Conservation (phyloP, 2,329 filamentous ascomycete species). For the Scytalidium lignicola region DNA sequence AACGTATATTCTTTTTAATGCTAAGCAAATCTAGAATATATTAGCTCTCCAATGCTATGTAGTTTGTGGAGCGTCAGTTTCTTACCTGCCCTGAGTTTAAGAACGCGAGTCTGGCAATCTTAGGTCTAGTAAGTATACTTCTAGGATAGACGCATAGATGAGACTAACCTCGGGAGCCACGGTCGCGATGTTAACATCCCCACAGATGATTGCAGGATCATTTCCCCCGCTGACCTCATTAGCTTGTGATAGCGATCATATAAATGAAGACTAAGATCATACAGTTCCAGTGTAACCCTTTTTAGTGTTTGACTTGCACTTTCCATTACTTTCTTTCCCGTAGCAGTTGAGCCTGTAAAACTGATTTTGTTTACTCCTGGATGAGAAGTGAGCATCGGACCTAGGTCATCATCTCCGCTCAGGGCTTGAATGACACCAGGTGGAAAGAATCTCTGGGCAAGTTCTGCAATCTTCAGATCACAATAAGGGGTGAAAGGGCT, state of each 20-base stretch:
- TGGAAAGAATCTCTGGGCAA: slow-evolving; percentile 42
- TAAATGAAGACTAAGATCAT: background rate
- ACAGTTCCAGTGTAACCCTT: slow-evolving; percentile 45
- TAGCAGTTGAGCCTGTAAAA: slow-evolving; percentile 51
- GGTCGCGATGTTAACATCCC: slow-evolving; percentile 45
- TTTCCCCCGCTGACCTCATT: slow-evolving; percentile 39
- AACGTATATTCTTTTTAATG: slow-evolving; percentile 54
- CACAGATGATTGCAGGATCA: slow-evolving; percentile 46
- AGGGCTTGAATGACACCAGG: slow-evolving; percentile 48
- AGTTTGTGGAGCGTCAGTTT: too few relatives aligned
- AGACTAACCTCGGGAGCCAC: slow-evolving; percentile 30
- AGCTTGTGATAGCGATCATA: background rate
- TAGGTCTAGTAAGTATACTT: slow-evolving; percentile 5
- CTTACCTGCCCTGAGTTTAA: slow-evolving; percentile 42
- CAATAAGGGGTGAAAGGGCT: slow-evolving; percentile 48
- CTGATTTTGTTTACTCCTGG: slow-evolving; percentile 48
- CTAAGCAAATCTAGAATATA: slow-evolving; percentile 39
- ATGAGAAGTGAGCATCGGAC: slow-evolving; percentile 46
- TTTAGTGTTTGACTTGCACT: slow-evolving; percentile 47
- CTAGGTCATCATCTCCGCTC: slow-evolving; percentile 47
- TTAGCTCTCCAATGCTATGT: too few relatives aligned
- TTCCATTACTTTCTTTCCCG: slow-evolving; percentile 42
- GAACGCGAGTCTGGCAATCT: slow-evolving; percentile 42
- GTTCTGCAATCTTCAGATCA: slow-evolving; percentile 45
- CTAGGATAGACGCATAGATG: background rate